A percentile compares a stretch with the other conserved stretches of the same genome.
These are phyloP conservation scores for Pseudomonodictys pantanalensis DNA, from an alignment of 495 filamentous ascomycete genomes.

Conservation along the genomic window DNA sequence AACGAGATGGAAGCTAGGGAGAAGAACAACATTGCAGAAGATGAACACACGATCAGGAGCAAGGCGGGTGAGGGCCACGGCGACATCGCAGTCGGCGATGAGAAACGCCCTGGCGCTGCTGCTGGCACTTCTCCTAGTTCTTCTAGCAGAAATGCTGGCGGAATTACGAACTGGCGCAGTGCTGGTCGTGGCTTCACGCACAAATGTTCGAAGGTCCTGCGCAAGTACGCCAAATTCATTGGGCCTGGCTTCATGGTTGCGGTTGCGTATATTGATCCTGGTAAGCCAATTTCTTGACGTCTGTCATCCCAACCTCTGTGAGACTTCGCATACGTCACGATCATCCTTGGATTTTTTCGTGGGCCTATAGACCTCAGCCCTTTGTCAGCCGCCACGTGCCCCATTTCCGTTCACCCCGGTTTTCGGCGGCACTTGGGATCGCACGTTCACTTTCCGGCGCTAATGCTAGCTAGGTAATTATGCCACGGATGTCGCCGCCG, in stretches of 20 bases:
- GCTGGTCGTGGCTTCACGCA: constrained; percentile 30
- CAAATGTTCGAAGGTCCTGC: constrained; percentile 43
- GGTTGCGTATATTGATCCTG: constrained; percentile 78
- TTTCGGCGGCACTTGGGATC: not conserved
- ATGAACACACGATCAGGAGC: not conserved
- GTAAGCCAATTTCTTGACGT: constrained; percentile 35
- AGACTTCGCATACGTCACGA: too few species aligned
- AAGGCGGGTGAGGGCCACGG: constrained; percentile 27
- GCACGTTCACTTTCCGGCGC: not conserved
- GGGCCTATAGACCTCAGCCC: too few species aligned
- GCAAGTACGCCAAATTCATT: constrained; percentile 72
- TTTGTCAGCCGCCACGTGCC: too few species aligned
- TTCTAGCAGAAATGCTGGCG: not conserved
- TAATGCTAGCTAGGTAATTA: constrained; percentile 58
- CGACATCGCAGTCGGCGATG: constrained; percentile 16
- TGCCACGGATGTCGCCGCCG: constrained; percentile 72
- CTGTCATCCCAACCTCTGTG: too few species aligned
- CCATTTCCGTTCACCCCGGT: too few species aligned
- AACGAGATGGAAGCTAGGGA: constrained; percentile 21
- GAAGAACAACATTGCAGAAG: constrained; percentile 2
- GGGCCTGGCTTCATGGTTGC: constrained; percentile 84
- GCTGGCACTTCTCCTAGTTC: not conserved
- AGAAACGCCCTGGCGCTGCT: not conserved
- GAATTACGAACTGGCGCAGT: not conserved
- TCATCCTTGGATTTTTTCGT: too few species aligned